Evolutionary conservation across 306 rosid species (phyloP), one percentile per base, ranked within the genome.

Genomic region (Sphenostylis stenocarpa): DNA sequence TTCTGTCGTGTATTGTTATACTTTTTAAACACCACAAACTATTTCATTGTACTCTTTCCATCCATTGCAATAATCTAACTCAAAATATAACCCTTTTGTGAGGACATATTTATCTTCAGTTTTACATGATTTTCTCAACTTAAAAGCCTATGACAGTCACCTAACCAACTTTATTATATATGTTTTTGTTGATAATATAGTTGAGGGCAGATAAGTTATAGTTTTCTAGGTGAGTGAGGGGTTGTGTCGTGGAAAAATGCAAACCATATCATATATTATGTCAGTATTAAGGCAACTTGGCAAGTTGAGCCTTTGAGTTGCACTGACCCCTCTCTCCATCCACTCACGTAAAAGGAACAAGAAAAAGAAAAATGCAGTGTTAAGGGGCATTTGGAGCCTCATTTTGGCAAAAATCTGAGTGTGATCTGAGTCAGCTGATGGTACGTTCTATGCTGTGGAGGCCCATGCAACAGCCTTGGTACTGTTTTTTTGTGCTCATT

Each of bases 381-480:
- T 21, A 4, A 0, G 15, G 16, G 20, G 24, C 43, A 65, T 47
- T 77, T 36, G 16, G 45, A 74, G 53, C 9, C 34, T 15, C 67
- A 39, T 4, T 19, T 21, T 39, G n/a, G 20, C 52, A 53, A 45
- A 41, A 69, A 70, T n/a, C 17, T 28, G 87, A 75, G 31, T 80
- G 31, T 70, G 76, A 80, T 64, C 84, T 20, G 52, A 80, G 76
- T 80, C 84, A 84, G 76, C 76, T 70, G 72, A 63, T 84, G 75
- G 34, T 4, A 17, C 36, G 12, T 47, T 44, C 2, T 44, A 1
- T 1, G 11, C 9, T 56, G 3, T 9, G 21, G 1, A 77, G 79
- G 76, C 15, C 85, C 82, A 24, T 70, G 16, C 62, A 39, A 51
- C 81, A 17, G 34, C 36, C 13, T 21, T 7, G 0, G 1, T 60